Percentiles rank a stretch among this genome's conserved stretches.
Conservation (phyloP, 2,329 filamentous ascomycete species). For the Alternaria burnsii region DNA sequence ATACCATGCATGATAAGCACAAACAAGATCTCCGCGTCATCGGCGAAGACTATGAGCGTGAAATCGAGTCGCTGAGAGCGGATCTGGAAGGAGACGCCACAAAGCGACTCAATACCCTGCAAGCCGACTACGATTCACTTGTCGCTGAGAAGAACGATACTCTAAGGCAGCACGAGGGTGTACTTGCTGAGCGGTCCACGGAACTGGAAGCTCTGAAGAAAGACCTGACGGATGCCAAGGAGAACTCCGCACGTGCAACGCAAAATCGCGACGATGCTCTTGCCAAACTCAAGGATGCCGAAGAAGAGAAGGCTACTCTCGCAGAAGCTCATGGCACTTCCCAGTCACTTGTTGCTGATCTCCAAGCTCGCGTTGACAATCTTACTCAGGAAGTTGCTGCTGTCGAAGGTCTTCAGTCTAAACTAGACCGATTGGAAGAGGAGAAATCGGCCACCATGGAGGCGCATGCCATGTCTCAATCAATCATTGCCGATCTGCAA, state of each 20-base stretch:
- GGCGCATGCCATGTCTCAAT: slow-evolving; percentile 34
- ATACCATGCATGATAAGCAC: slow-evolving; percentile 36
- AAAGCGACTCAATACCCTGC: slow-evolving; percentile 42
- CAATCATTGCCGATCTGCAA: slow-evolving; percentile 42
- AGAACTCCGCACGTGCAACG: slow-evolving; percentile 35
- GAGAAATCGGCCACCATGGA: slow-evolving; percentile 33
- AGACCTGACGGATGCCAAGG: slow-evolving; percentile 30
- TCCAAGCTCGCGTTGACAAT: slow-evolving; percentile 34
- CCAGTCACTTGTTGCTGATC: slow-evolving; percentile 32
- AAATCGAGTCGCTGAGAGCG: slow-evolving; percentile 47
- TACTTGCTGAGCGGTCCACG: slow-evolving; percentile 27
- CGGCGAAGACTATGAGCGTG: slow-evolving; percentile 44
- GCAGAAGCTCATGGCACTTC: slow-evolving; percentile 33
- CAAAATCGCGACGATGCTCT: slow-evolving; percentile 35
- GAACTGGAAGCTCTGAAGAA: slow-evolving; percentile 32
- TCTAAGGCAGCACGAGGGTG: slow-evolving; percentile 34
- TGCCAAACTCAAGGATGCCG: slow-evolving; percentile 32
- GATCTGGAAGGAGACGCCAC: slow-evolving; percentile 50
- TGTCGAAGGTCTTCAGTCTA: slow-evolving; percentile 21
- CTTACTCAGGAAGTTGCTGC: slow-evolving; percentile 24
- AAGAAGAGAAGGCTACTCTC: slow-evolving; percentile 34
- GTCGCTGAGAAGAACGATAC: slow-evolving; percentile 39
- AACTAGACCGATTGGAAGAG: slow-evolving; percentile 25
- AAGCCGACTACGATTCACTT: slow-evolving; percentile 44
- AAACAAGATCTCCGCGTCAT: slow-evolving; percentile 40